Base-by-base conservation (phyloP, 306 rosid genomes). In the Crotalaria pallida region DNA sequence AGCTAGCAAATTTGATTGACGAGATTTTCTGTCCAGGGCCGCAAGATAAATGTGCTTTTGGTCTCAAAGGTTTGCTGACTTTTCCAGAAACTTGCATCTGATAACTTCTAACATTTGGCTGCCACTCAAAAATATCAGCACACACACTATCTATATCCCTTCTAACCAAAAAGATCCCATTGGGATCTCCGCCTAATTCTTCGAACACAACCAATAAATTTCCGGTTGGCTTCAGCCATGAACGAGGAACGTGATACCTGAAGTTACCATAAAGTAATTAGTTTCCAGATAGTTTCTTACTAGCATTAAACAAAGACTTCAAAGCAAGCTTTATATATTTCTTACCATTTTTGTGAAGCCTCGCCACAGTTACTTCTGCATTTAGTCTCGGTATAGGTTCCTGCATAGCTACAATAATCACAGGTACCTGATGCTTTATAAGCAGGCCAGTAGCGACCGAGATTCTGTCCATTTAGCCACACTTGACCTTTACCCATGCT, bases 291-390 rank as follows among this genome's bases (percentile, higher is more conserved):
- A 31, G 50, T 50, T 73, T 27, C 27, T 69, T 33, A 10, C 10
- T 51, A 3, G 31, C 60, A 52, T 36, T 41, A 36, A 65, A 55
- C 24, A 58, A 57, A 63, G n/a, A 63, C 58, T 67, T 11, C 6
- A 40, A 18, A 2, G 40, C 1, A 58, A 41, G 62, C 18, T 50
- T 50, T 31, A 17, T 11, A 22, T 50, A 52, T 76, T 64, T 64
- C 88, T 78, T 77, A 95, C 99, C 99, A 95, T 95, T 91, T 91
- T 79, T 95, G 99, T 61, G 99, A 91, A 52, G 99, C 90, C 79
- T 87, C 88, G 7, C 97, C 97, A 8, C 97, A 91, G 78, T 91
- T 87, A 56, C 85, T 80, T 38, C 55, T 73, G 79, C 99, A 95
- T 77, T 95, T 95, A 70, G 88, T 95, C 82, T 91, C 97, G 4